Percentiles rank a stretch among this genome's conserved stretches.
Conservation (phyloP, 768 basidiomycete species). For the Termitomyces sp. region DNA sequence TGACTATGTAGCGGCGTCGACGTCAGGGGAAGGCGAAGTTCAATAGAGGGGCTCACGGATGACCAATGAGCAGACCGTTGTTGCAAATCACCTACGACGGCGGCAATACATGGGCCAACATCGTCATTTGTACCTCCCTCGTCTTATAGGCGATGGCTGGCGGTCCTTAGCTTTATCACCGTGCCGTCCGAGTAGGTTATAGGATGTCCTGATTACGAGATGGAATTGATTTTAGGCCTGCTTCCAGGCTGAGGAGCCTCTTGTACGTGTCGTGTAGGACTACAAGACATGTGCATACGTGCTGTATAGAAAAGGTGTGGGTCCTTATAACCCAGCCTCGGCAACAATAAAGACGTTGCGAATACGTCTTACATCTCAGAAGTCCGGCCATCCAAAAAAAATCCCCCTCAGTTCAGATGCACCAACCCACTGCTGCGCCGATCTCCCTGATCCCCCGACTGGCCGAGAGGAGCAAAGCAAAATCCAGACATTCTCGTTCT, state of each 20-base stretch:
- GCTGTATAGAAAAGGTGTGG: background rate
- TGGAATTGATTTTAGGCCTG: background rate
- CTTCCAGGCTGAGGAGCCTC: background rate
- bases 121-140: background rate
- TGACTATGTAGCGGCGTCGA: background rate
- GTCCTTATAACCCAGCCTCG: too few species aligned
- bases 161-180: background rate
- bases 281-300: background rate
- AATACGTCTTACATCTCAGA: background rate
- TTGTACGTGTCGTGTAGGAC: background rate
- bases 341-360: background rate
- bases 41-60: background rate
- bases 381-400: background rate
- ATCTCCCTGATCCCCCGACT: constrained; percentile 16
- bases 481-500: constrained; percentile 15
- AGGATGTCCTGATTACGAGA: background rate
- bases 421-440: constrained; percentile 17
- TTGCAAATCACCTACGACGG: background rate
- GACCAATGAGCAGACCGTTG: background rate
- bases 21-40: background rate
- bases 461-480: constrained; percentile 13
- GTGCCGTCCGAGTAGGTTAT: background rate
- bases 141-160: background rate
- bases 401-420: constrained; percentile 12
- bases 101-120: background rate